A percentile compares a stretch with the other conserved stretches of the same genome.
Conservation (phyloP, 208 protist species). For the Acanthamoeba castellanii region DNA sequence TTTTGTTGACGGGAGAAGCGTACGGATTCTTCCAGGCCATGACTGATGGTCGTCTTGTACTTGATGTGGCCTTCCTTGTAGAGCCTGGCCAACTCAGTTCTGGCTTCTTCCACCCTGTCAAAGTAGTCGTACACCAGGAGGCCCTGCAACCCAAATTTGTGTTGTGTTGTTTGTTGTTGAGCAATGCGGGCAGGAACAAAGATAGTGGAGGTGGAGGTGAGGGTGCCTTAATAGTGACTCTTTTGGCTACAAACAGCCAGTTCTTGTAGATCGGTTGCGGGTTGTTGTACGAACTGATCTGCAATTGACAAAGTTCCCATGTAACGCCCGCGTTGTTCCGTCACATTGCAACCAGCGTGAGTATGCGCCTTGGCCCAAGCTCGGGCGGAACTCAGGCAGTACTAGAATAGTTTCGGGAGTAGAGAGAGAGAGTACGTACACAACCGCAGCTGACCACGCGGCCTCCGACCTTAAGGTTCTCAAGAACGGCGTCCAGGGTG, state of each 20-base stretch:
- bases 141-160: background rate
- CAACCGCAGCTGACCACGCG: conserved; percentile 77
- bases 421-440: background rate
- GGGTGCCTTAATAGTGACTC: background rate
- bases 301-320: background rate
- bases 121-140: conserved; percentile 56
- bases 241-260: conserved; percentile 11
- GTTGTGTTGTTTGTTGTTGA: too few relatives aligned
- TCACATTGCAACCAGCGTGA: too few relatives aligned
- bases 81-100: background rate
- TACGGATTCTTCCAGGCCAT: conserved; percentile 29
- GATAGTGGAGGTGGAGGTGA: background rate
- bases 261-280: background rate
- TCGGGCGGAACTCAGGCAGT: too few relatives aligned
- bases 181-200: background rate
- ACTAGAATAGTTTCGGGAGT: too few relatives aligned
- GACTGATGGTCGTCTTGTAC: background rate
- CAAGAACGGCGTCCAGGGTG: conserved; percentile 32
- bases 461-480: conserved; percentile 22
- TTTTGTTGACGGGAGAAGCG: too few relatives aligned
- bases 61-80: background rate
- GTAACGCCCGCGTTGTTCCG: too few relatives aligned
- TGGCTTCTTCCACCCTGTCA: background rate
- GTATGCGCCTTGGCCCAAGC: too few relatives aligned
- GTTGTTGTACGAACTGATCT: conserved; percentile 16